Evolutionary conservation across 176 grass and related monocot genomes (phyloP), one percentile per base, ranked within the genome.

Genomic region (Sorghum bicolor): DNA sequence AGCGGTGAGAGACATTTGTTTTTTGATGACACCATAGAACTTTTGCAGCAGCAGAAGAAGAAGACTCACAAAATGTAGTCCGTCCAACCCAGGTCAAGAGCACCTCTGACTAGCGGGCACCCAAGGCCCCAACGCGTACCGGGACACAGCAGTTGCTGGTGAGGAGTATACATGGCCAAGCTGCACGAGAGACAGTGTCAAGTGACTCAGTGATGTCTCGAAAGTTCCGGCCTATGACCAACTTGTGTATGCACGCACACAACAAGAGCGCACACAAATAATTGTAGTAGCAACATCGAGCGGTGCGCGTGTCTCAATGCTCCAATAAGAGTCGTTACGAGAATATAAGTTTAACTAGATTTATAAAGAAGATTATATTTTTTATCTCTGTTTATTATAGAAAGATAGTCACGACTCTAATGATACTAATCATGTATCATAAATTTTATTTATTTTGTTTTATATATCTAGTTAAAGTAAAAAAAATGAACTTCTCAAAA

Each of bases 121-220:
- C 74, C 30, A 20, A 8, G 44, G 31, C 75, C 17, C 74, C 30
- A 20, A 8, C 60, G 31, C 8, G 43, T 78, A 26, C 62, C 22
- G 37, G 22, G 47, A 50, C 47, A 70, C 3, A 3, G 19, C 19
- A 12, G 77, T 50, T 53, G 31, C 70, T 57, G 45, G 44, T 68
- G 41, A 67, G 50, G 15, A 44, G 1, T 6, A 50, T 28, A n/a
- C 34, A 36, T 4, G 50, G 63, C 44, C 1, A 10, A 4, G 39
- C 76, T 64, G 10, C 41, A n/a, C n/a, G n/a, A n/a, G n/a, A n/a
- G n/a, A n/a, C 53, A 79, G 68, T 86, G 85, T 81, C 60, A 43
- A 44, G 77, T 86, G 77, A 86, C 69, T 86, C 69, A 48, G 45
- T 55, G 77, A 25, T 75, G 44, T 43, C 77, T 29, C 45, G 47